Conservation (phyloP, 306 rosid species). For the Cucumis sativus region Cucumber_9930_V3 NC_026658.2:4926001-4926500, state of each 20-base stretch:
- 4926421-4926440: constrained; percentile 86
- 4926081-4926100: not conserved
- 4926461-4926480: constrained; percentile 61
- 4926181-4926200: not conserved
- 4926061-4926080: not conserved
- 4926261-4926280: constrained; percentile 34
- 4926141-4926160: not conserved
- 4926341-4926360: constrained; percentile 44
- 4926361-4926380: constrained; percentile 34
- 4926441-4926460: constrained; percentile 53
- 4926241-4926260: not conserved
- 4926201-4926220: not conserved
- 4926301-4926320: constrained; percentile 85
- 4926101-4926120: not conserved
- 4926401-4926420: constrained; percentile 57
- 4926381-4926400: constrained; percentile 58
- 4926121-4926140: not conserved
- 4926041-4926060: not conserved
- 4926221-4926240: not conserved
- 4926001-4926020: not conserved
- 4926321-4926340: constrained; percentile 64
- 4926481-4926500: constrained; percentile 75
- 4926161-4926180: not conserved
- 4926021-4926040: not conserved
- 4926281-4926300: constrained; percentile 67